Conservation (phyloP, 1,284 basidiomycete species). For the Sporisorium exsertum region DNA sequence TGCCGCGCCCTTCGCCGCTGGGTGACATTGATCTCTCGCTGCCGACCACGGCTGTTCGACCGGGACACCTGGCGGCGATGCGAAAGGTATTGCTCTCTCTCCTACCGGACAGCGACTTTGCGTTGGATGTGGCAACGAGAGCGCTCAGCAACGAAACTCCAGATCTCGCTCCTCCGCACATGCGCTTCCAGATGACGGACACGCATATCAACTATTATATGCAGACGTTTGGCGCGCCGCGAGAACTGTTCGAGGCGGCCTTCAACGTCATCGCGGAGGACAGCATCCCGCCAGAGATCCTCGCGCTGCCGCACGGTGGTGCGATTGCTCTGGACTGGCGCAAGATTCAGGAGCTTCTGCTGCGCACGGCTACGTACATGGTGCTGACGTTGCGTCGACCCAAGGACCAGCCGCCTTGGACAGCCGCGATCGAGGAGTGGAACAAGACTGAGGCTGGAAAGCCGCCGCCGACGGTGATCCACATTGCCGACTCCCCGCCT, state of each 20-base stretch:
- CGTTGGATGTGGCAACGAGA: constrained; percentile 19
- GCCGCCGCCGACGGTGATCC: constrained; percentile 14
- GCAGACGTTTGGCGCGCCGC: constrained; percentile 27
- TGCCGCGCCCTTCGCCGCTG: constrained; percentile 21
- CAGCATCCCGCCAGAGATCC: constrained; percentile 32
- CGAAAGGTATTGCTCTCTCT: constrained; percentile 33
- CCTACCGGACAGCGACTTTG: constrained; percentile 30
- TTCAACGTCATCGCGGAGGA: constrained; percentile 42
- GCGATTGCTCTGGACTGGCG: constrained; percentile 37
- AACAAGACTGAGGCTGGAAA: constrained; percentile 4
- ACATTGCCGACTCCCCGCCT: constrained; percentile 23
- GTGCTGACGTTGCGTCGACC: constrained; percentile 28
- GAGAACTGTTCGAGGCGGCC: constrained; percentile 25
- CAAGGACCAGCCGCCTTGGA: constrained; percentile 37
- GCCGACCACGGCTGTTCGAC: constrained; percentile 15
- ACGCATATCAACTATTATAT: constrained; percentile 50
- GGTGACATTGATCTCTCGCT: constrained; percentile 24
- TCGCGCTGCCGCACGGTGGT: constrained; percentile 38
- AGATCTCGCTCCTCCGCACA: constrained; percentile 23
- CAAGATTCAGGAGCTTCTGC: constrained; percentile 32
- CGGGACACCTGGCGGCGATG: constrained; percentile 41
- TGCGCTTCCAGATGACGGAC: constrained; percentile 46
- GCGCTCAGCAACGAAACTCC: constrained; percentile 11
- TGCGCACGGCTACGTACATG: constrained; percentile 45
- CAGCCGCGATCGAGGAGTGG: constrained; percentile 27